Conservation (phyloP, 257 asterid species). For the Scutellaria minor region DNA sequence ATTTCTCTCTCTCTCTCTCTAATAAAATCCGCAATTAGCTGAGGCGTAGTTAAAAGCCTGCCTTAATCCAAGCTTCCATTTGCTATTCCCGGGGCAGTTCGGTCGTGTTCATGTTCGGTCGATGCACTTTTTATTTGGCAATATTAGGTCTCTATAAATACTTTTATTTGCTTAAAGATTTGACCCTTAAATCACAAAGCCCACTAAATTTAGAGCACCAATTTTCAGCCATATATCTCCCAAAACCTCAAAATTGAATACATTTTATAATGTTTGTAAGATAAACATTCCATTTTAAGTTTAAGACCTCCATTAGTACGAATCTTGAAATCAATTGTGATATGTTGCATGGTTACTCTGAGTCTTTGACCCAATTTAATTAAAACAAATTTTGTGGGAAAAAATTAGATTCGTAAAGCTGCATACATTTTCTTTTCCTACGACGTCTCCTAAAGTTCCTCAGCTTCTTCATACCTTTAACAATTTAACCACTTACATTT, state of each 20-base stretch:
- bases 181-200: too few species aligned
- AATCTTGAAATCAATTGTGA: not conserved
- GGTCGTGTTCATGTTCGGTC: not conserved
- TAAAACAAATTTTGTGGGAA: conserved; percentile 4
- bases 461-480: conserved; percentile 23
- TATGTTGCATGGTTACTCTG: not conserved
- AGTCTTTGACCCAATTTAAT: conserved; percentile 9
- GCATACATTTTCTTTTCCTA: conserved; percentile 31
- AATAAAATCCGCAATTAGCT: conserved; percentile 48
- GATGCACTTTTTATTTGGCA: too few species aligned
- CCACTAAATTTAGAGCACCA: too few species aligned
- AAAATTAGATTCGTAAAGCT: conserved; percentile 28
- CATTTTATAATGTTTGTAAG: not conserved
- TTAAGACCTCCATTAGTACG: not conserved
- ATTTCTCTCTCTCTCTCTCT: not conserved
- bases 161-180: too few species aligned
- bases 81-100: conserved; percentile 13
- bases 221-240: too few species aligned
- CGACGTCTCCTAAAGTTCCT: conserved; percentile 16
- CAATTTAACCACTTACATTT: conserved; percentile 16
- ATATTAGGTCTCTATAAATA: too few species aligned
- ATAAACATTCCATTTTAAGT: not conserved
- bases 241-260: not conserved
- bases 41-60: conserved; percentile 37
- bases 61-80: conserved; percentile 23